Conservation (phyloP, 495 filamentous ascomycete species). For the Xylaria nigripes region DNA sequence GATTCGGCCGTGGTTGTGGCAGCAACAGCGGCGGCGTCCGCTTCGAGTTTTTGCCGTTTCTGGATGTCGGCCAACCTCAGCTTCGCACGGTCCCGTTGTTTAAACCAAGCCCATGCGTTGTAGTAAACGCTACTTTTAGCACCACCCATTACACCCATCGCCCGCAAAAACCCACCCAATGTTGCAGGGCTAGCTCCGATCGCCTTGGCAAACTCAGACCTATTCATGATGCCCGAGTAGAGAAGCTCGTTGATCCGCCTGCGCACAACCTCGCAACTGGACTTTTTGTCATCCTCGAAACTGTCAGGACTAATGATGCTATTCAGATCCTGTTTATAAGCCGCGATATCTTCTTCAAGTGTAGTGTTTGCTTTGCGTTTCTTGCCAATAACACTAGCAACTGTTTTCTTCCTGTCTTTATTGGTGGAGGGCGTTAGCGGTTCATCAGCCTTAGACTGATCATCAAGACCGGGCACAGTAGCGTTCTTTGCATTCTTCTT, state of each 20-base stretch:
- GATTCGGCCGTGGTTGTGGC: background rate
- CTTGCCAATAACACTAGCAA: conserved; percentile 12
- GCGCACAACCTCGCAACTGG: conserved; percentile 31
- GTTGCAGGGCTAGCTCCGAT: conserved; percentile 28
- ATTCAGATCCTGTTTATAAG: conserved; percentile 18
- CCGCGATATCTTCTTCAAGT: conserved; percentile 15
- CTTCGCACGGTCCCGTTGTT: conserved; percentile 24
- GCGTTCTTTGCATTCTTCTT: background rate
- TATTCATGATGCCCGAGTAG: conserved; percentile 40
- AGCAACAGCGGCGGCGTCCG: background rate
- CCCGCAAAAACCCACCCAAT: conserved; percentile 31
- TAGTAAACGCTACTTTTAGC: conserved; percentile 18
- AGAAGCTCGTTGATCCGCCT: conserved; percentile 37
- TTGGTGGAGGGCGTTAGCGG: background rate
- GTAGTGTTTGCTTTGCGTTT: conserved; percentile 29
- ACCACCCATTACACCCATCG: conserved; percentile 28
- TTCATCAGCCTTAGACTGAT: background rate
- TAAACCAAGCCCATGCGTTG: conserved; percentile 29
- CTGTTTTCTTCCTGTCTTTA: background rate
- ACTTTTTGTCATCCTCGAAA: conserved; percentile 15
- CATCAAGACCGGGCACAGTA: background rate
- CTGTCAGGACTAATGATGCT: conserved; percentile 15
- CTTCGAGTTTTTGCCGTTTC: conserved; percentile 20
- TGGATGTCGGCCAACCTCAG: conserved; percentile 24
- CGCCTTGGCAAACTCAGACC: conserved; percentile 35